Base-by-base conservation (phyloP, 352 stramenopile species). In the Globisporangium heterothallicum region DNA sequence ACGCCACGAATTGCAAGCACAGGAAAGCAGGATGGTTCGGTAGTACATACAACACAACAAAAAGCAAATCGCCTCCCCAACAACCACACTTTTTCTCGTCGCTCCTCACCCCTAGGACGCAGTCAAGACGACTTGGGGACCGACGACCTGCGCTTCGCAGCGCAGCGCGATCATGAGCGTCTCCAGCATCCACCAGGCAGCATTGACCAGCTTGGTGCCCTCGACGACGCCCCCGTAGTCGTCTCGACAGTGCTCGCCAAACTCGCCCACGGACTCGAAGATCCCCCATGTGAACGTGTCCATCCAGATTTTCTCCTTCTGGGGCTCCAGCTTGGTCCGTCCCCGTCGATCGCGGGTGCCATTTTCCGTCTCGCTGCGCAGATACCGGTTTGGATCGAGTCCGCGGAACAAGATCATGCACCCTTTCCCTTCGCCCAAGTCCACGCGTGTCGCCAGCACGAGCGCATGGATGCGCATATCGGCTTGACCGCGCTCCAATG, bases 101-200 rank as follows among this genome's bases (percentile, higher is more conserved):
- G 18, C 21, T 45, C 21, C 40, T 45, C 22, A 25, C 3, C 16
- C 29, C 35, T 55, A 61, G 19, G 45, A 50, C 19, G 45, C 45
- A 2, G 53, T 53, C 27, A 61, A 41, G 24, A 61, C 55, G 34
- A 61, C 16, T 24, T 56, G 55, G 30, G 69, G 77, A 3, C 75
- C 75, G 4, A 81, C 49, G 29, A 78, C 72, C 27, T 71, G 61
- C 22, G 56, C 63, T 51, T 89, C 78, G 62, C 73, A 75, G 19
- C 72, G 68, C 50, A 89, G 41, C 44, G 74, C 73, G 49, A 86
- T 84, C 58, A 81, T 56, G 16, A 89, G 68, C 56, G 80, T 85
- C 64, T 89, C 75, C 43, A 89, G 77, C 25, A 78, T 83, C 78
- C 78, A 89, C 60, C 71, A 83, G 27, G 69, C 70, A 21, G 75